Base-by-base conservation (phyloP, 192 early-diverging fungal species). In the Jimgerdemannia lactiflua region DNA sequence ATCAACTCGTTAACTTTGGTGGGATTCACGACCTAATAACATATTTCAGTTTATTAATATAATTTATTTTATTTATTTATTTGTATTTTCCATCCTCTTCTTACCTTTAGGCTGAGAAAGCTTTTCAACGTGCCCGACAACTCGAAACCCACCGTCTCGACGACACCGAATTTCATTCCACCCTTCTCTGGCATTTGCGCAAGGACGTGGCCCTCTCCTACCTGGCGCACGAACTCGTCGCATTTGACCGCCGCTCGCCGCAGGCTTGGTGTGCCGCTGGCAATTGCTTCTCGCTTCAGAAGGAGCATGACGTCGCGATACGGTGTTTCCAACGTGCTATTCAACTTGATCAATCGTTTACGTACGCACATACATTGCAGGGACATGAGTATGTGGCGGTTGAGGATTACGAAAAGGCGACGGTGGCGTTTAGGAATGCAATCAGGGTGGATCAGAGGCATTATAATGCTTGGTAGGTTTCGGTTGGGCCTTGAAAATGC, bases 141-240 rank as follows among this genome's bases (percentile, higher is more conserved):
- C 42, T 91, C 43, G 95, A 95, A 49, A 92, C 93, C 8, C 91
- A 87, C 77, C 87, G 93, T 3, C 74, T 91, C 40, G 86, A 88
- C 42, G 91, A 91, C 65, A 93, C 97, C 92, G 96, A 98, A 70
- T 77, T 91, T 6, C 97, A 93, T 75, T 94, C 94, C 19, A 93
- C 93, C 10, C 86, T 90, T 42, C 77, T 98, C 54, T 98, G 96
- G 96, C 95, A 97, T 74, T 78, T 94, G 69, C 86, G 86, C 66
- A 86, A 90, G 74, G 92, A 94, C 39, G 88, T 88, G n/a, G 80
- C 78, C 54, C 84, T 97, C 64, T 90, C 91, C 11, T 84, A 86
- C 65, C 82, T 98, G 59, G 95, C 93, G 0, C 91, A 95, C 73
- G 86, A 90, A 9, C 84, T 98, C 77, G 85, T 93, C 11, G 84